A percentile compares a stretch with the other conserved stretches of the same genome.
Evolutionary conservation across 2,329 filamentous ascomycete genomes (phyloP).

Genomic region (Epichloe aotearoae): DNA sequence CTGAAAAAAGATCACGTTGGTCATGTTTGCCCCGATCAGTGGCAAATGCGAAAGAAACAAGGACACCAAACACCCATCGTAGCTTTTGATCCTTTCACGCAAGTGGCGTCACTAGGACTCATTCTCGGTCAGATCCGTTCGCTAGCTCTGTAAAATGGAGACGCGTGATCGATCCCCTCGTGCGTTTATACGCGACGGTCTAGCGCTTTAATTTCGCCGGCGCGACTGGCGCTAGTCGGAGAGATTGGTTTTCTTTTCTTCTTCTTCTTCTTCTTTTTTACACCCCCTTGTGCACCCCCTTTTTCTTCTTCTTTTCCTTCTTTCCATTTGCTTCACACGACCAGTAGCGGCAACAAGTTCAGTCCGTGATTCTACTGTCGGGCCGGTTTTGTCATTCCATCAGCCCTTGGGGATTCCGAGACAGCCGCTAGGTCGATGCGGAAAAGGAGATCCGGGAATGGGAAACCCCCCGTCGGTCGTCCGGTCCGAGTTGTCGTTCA

Average conservation of each 20-base stretch:
- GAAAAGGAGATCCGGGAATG: neutral
- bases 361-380: neutral
- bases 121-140: neutral
- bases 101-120: neutral
- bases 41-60: neutral
- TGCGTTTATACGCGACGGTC: neutral
- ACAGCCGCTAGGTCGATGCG: neutral
- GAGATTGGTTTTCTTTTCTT: neutral
- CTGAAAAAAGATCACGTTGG: no score
- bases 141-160: neutral
- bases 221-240: no score
- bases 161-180: neutral
- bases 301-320: neutral
- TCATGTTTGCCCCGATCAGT: neutral
- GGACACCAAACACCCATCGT: no score
- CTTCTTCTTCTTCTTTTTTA: neutral
- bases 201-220: neutral
- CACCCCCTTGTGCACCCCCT: neutral
- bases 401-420: neutral
- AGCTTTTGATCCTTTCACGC: no score
- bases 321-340: neutral
- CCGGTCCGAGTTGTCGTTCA: no score
- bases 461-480: no score
- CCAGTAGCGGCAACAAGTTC: neutral
- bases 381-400: neutral